phyloP scores from a whole-genome alignment of 2,329 filamentous ascomycete species.

The Colletotrichum cordylinicola region DNA sequence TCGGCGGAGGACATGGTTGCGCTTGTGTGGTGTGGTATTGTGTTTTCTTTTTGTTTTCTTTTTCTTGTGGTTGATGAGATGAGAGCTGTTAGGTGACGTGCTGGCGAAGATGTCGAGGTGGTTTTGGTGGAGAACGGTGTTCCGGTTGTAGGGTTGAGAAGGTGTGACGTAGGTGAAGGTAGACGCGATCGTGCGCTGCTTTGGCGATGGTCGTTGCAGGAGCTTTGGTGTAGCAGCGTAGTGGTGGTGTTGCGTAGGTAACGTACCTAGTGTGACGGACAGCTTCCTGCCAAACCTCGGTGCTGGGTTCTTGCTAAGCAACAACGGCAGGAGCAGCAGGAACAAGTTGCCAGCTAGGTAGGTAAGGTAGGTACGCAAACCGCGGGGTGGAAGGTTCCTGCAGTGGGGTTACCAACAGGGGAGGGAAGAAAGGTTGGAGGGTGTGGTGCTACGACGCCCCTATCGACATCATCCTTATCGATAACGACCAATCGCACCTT shows the following conservation, averaged over 20 bases:
- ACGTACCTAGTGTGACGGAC: not conserved
- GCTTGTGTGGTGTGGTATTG: not conserved
- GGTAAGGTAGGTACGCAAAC: not conserved
- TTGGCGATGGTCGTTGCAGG: not conserved
- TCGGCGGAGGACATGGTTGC: slow-evolving; percentile 70
- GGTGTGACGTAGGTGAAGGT: not conserved
- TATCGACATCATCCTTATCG: not conserved
- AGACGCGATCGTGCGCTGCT: not conserved
- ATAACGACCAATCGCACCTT: not conserved
- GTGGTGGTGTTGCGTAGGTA: not conserved
- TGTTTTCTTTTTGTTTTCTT: not conserved
- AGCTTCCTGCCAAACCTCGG: not conserved
- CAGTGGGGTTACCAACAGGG: not conserved
- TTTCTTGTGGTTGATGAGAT: not conserved
- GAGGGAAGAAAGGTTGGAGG: not conserved
- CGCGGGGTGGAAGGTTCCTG: slow-evolving; percentile 19
- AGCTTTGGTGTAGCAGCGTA: not conserved
- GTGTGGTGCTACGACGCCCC: not conserved
- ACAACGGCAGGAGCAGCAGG: not conserved
- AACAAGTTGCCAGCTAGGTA: not conserved
- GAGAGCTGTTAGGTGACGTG: not conserved
- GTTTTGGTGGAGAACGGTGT: not conserved
- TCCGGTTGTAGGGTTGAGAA: not conserved
- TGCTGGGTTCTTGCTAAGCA: not conserved
- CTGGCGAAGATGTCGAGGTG: not conserved